phyloP scores from a whole-genome alignment of 148 eudicot species.

The Rhododendron simsii region DNA sequence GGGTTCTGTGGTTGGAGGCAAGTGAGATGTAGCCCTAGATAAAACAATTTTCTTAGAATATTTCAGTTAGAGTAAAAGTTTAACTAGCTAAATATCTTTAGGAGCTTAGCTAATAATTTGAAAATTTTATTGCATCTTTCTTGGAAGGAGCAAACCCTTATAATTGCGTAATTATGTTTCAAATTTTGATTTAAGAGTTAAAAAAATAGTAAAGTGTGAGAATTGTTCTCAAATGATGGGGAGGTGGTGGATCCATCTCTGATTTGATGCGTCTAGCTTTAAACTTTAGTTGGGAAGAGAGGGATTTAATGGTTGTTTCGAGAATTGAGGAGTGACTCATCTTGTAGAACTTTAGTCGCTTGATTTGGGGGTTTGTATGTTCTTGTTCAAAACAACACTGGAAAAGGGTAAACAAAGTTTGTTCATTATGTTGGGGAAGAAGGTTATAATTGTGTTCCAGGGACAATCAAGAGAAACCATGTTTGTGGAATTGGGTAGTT shows the following conservation, averaged over 20 bases:
- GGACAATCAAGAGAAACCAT: neutral
- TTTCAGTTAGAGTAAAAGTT: neutral
- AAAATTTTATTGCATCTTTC: neutral
- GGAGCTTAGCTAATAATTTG: neutral
- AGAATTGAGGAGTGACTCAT: neutral
- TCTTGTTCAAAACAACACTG: neutral
- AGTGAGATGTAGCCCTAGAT: neutral
- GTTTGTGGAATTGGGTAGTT: neutral
- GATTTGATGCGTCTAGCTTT: neutral
- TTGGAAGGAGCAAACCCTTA: neutral
- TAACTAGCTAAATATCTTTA: neutral
- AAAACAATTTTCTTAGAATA: neutral
- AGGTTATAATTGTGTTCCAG: too few species aligned
- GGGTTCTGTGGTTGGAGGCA: neutral
- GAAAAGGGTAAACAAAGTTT: neutral
- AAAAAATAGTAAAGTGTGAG: neutral
- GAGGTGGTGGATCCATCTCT: neutral
- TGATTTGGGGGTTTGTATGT: neutral
- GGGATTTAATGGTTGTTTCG: neutral
- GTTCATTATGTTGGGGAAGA: neutral
- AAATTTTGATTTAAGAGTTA: neutral
- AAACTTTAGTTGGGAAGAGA: neutral
- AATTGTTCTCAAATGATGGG: neutral
- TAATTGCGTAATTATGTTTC: neutral
- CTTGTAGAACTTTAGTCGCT: neutral